A percentile compares a stretch with the other conserved stretches of the same genome.
Evolutionary conservation across 2,329 filamentous ascomycete genomes (phyloP).

Genomic region (Plectosphaerella sp.): DNA sequence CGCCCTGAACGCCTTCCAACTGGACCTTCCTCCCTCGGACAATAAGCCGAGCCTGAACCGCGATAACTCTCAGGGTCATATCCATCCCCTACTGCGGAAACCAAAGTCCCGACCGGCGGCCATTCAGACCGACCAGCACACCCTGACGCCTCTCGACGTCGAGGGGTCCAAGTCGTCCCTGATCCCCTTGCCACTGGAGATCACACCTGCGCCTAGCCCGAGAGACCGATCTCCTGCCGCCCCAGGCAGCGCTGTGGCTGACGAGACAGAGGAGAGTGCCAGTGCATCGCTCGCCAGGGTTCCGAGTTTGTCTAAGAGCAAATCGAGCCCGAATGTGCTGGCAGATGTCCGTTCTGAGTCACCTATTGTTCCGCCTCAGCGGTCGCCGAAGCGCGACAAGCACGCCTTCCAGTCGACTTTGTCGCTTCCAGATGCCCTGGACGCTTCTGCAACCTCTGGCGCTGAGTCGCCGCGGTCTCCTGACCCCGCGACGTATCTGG

Average conservation of each 20-base stretch:
- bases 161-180: slow-evolving; percentile 3
- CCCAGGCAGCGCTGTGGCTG: not conserved
- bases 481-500: slow-evolving; percentile 7
- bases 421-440: not conserved
- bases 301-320: slow-evolving; percentile 13
- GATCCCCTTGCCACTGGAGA: slow-evolving; percentile 2
- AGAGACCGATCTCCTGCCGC: not conserved
- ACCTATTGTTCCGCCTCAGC: slow-evolving; percentile 21
- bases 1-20: not conserved
- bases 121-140: slow-evolving; percentile 7
- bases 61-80: not conserved
- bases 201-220: slow-evolving; percentile 3
- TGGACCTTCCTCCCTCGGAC: not conserved
- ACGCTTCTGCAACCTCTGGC: not conserved
- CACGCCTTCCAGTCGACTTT: slow-evolving; percentile 11
- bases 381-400: slow-evolving; percentile 17
- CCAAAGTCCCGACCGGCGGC: too few relatives aligned
- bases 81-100: too few relatives aligned
- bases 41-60: not conserved
- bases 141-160: slow-evolving; percentile 3
- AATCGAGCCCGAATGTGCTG: slow-evolving; percentile 17
- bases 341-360: slow-evolving; percentile 24
- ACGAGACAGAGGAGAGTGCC: not conserved
- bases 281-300: not conserved
- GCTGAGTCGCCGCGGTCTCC: not conserved